Conservation (phyloP, 441 rosid species). For the Hura crepitans region DNA sequence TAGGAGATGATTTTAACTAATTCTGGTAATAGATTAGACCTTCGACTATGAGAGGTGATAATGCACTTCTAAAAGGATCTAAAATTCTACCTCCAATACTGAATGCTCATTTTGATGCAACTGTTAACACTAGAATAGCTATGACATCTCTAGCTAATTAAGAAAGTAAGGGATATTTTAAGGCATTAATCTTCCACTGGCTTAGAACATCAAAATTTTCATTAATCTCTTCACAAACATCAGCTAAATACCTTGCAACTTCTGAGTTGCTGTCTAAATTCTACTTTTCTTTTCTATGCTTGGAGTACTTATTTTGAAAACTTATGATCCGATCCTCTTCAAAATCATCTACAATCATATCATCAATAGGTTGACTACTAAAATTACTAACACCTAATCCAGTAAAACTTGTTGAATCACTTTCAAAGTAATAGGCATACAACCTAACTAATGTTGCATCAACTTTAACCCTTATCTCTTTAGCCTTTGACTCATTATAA, state of each 20-base stretch:
- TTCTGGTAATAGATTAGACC: too few relatives aligned
- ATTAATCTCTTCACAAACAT: not conserved
- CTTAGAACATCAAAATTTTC: not conserved
- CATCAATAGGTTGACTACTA: not conserved
- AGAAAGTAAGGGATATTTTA: not conserved
- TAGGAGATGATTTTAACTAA: too few relatives aligned
- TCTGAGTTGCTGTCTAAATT: not conserved
- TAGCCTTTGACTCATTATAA: not conserved
- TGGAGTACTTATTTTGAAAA: not conserved
- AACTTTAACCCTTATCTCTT: not conserved
- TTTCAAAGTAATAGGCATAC: not conserved
- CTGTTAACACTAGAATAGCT: not conserved
- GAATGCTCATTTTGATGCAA: not conserved
- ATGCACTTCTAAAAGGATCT: not conserved
- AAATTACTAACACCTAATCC: not conserved
- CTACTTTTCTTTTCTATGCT: not conserved
- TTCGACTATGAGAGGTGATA: not conserved
- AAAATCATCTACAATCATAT: not conserved
- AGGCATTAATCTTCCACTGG: not conserved
- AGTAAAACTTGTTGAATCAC: not conserved
- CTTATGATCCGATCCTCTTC: not conserved
- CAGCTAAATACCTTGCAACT: not conserved
- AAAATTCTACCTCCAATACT: not conserved
- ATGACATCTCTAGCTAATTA: slow-evolving; percentile 3
- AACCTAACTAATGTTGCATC: not conserved